A percentile compares a stretch with the other conserved stretches of the same genome.
phyloP scores from a whole-genome alignment of 306 rosid genomes.

The Acacia crassicarpa region DNA sequence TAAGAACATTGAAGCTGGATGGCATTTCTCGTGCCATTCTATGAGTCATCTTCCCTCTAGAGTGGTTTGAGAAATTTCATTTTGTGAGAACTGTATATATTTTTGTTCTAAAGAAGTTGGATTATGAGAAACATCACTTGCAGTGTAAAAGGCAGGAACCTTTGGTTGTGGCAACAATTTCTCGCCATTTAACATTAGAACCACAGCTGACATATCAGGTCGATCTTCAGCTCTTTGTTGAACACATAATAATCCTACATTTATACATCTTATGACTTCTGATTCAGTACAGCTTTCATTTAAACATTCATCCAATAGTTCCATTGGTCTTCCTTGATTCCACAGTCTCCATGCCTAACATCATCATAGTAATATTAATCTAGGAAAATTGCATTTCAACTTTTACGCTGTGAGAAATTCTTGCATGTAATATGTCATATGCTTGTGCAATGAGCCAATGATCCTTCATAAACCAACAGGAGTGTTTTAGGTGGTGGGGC shows the following conservation, averaged over 20 bases:
- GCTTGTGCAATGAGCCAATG: background rate
- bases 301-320: conserved; percentile 12
- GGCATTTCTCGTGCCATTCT: background rate
- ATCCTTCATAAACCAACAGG: background rate
- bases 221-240: conserved; percentile 30
- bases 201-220: conserved; percentile 36
- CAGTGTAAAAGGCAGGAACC: conserved; percentile 26
- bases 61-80: conserved; percentile 22
- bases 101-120: background rate
- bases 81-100: background rate
- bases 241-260: conserved; percentile 30
- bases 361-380: background rate
- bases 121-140: background rate
- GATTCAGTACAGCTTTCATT: background rate
- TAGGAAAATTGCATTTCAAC: background rate
- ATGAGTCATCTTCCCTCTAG: conserved; percentile 12
- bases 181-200: conserved; percentile 32
- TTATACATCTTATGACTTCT: conserved; percentile 25
- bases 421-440: background rate
- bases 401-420: background rate
- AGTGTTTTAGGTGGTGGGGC: too few relatives aligned
- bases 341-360: conserved; percentile 37
- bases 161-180: conserved; percentile 23
- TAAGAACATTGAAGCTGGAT: background rate
- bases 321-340: conserved; percentile 23